Percentiles rank a stretch among this genome's conserved stretches.
These are phyloP conservation scores for Aureobasidium sp. DNA, from an alignment of 2,329 filamentous ascomycete species.

Conservation along the genomic window DNA sequence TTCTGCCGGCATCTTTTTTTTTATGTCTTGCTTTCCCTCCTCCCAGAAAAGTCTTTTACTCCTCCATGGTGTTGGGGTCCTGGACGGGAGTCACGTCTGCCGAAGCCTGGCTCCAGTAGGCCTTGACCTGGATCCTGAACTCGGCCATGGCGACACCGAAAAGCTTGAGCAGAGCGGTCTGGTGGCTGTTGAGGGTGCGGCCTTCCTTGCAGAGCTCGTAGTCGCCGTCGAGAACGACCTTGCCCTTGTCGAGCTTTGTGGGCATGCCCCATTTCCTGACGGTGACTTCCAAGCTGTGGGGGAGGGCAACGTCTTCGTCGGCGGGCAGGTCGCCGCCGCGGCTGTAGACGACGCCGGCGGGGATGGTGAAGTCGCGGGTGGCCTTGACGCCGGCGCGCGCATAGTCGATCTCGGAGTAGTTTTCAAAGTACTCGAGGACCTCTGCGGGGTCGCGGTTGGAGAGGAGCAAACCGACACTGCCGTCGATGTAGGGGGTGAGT, in stretches of 20 bases:
- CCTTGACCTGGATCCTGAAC: constrained; percentile 74
- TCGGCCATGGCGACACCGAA: constrained; percentile 87
- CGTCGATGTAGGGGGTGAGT: constrained; percentile 62
- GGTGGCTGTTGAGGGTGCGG: constrained; percentile 75
- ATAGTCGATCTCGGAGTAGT: constrained; percentile 72
- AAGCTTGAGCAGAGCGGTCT: constrained; percentile 88
- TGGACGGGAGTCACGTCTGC: constrained; percentile 28
- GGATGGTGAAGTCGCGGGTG: constrained; percentile 68
- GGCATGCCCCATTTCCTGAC: constrained; percentile 84
- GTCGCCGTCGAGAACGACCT: constrained; percentile 64
- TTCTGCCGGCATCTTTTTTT: neutral
- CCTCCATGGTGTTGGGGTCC: constrained; percentile 23
- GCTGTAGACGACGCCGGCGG: constrained; percentile 72
- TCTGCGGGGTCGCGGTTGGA: constrained; percentile 65
- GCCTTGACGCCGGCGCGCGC: constrained; percentile 77
- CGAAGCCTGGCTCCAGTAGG: constrained; percentile 36
- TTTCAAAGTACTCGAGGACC: constrained; percentile 64
- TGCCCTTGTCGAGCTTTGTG: constrained; percentile 79
- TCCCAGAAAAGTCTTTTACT: constrained; percentile 6
- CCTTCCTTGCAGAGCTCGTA: constrained; percentile 81
- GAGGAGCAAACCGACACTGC: constrained; percentile 84
- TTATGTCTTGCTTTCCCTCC: neutral
- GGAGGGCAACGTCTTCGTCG: constrained; percentile 77
- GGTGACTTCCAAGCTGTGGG: constrained; percentile 84
- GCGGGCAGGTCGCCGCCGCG: constrained; percentile 67